Base-by-base conservation (phyloP, 345 rosid species). In the Noccaea bulbosa region DNA sequence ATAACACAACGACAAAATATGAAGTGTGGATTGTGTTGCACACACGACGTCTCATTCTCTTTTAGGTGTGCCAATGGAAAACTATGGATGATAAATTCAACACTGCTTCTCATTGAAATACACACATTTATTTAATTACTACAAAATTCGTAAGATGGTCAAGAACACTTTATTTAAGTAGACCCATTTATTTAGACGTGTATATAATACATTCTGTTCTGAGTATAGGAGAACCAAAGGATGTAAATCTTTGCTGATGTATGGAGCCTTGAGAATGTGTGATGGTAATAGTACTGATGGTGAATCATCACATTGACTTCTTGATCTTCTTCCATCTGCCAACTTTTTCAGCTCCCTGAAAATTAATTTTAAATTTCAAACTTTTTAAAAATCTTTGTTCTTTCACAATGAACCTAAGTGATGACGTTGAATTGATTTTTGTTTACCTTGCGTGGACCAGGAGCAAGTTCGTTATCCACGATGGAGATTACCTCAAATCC, bases 301-400 rank as follows among this genome's bases (percentile, higher is more conserved):
- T 17, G 37, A 37, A 38, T 48, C 33, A 70, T 59, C 3, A 69
- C 48, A 47, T 2, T 60, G 14, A 30, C 67, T 49, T 60, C 69
- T 70, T 68, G 22, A 20, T 20, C 64, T 57, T 87, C 79, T 81
- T 87, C 97, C 96, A 88, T 81, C 93, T 79, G 24, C 93, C 96
- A 71, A 86, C 76, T 84, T 83, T 91, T 78, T 88, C 96, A 49
- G 82, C 82, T 72, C 91, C 90, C 93, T 88, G 85, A 56, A 55
- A 44, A 20, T 48, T 6, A 14, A 3, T 38, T 46, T 8, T 24
- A 56, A 15, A 9, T 30, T 73, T n/a, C 0, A 3, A 20, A 27
- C 30, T 62, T 7, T 20, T 24, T 2, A 8, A 27, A 27, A 27
- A 27, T 20, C 8, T 35, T 35, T 34, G 17, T 35, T 45, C 5